Percentiles rank a stretch among this genome's conserved stretches.
Evolutionary conservation across 768 basidiomycete genomes (phyloP).

Genomic region (Boletus sp.): DNA sequence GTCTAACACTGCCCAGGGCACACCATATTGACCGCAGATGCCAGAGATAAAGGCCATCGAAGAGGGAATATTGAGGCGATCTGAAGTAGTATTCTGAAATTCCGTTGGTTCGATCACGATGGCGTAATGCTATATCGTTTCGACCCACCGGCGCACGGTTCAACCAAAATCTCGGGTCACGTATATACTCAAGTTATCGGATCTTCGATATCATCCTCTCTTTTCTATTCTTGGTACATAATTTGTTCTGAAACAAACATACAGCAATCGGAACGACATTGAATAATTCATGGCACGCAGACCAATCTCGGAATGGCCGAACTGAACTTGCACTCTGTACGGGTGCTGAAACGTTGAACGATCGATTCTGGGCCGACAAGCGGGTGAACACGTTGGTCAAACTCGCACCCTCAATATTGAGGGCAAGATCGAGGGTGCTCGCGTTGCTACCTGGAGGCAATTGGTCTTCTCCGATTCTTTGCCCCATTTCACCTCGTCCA

Average conservation of each 20-base stretch:
- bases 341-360: neutral
- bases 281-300: too few species aligned
- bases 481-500: neutral
- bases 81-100: neutral
- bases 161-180: neutral
- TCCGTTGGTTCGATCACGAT: neutral
- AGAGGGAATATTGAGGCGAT: constrained; percentile 1
- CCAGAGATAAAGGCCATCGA: constrained; percentile 2
- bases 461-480: neutral
- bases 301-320: neutral
- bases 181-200: neutral
- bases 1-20: neutral
- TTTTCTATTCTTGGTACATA: neutral
- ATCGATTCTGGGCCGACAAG: neutral
- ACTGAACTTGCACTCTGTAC: neutral
- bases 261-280: neutral
- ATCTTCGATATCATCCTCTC: neutral
- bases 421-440: neutral
- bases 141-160: neutral
- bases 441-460: neutral
- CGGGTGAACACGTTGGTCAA: neutral
- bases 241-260: neutral
- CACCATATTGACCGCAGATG: neutral
- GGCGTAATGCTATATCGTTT: neutral
- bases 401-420: neutral